Conservation (phyloP, 441 rosid species). For the Adansonia grandidieri region DNA sequence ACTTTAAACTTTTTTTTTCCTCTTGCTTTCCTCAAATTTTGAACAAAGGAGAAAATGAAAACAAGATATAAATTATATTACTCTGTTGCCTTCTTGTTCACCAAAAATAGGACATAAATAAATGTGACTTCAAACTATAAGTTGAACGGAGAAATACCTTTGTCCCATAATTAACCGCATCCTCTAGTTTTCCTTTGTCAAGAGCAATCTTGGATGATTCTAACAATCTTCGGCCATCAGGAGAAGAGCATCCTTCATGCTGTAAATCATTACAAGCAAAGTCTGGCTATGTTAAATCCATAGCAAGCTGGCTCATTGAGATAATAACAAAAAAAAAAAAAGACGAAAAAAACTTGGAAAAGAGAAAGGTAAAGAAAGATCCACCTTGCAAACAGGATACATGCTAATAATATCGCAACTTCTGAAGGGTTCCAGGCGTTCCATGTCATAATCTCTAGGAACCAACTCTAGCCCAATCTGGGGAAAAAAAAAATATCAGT, state of each 20-base stretch:
- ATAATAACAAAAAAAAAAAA: background rate
- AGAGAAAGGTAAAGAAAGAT: background rate
- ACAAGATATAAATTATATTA: background rate
- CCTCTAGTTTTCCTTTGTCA: conserved; percentile 90
- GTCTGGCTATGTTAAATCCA: background rate
- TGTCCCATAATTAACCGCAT: conserved; percentile 76
- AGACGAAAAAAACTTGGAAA: background rate
- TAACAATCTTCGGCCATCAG: conserved; percentile 73
- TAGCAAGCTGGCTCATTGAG: conserved; percentile 12
- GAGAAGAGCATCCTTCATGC: conserved; percentile 81
- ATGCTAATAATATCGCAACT: conserved; percentile 53
- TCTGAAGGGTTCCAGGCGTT: conserved; percentile 48
- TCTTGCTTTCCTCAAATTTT: no score
- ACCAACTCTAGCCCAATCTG: conserved; percentile 68
- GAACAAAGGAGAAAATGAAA: no score
- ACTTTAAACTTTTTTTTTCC: no score
- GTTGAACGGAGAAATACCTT: conserved; percentile 48
- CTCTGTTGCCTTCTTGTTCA: background rate
- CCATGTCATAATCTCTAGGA: conserved; percentile 67
- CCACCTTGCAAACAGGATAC: conserved; percentile 67
- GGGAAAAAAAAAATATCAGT: conserved; percentile 22
- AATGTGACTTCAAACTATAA: background rate
- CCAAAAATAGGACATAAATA: background rate
- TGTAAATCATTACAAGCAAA: conserved; percentile 37
- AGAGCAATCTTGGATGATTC: conserved; percentile 89